Evolutionary conservation across 2,329 filamentous ascomycete genomes (phyloP).

Genomic region (Bipolaris cookei): DNA sequence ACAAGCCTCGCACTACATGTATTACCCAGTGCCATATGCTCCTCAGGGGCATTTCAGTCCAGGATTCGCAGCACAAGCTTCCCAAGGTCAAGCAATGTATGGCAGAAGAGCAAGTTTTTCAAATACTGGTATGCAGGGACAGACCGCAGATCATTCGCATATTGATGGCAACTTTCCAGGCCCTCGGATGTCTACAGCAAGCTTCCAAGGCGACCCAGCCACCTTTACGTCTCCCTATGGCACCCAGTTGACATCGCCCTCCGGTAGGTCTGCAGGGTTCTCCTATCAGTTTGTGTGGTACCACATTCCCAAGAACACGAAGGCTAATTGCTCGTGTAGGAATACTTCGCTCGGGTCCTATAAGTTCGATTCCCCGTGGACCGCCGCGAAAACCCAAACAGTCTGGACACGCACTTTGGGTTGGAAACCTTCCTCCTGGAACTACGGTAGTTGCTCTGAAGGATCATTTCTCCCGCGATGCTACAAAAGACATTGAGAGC

Average conservation of each 20-base stretch:
- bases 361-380: conserved; percentile 60
- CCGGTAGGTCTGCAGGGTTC: conserved; percentile 27
- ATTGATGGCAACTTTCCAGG: conserved; percentile 29
- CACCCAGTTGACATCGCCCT: conserved; percentile 22
- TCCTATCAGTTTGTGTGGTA: not conserved
- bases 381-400: conserved; percentile 70
- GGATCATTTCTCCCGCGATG: conserved; percentile 83
- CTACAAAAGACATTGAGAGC: conserved; percentile 77
- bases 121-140: conserved; percentile 27
- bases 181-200: conserved; percentile 21
- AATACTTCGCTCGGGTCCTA: conserved; percentile 28
- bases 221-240: conserved; percentile 25
- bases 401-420: conserved; percentile 90
- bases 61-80: conserved; percentile 32
- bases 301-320: not conserved
- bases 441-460: conserved; percentile 85
- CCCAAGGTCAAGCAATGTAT: conserved; percentile 36
- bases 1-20: conserved; percentile 44
- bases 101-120: conserved; percentile 39
- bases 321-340: conserved; percentile 21
- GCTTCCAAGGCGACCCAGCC: conserved; percentile 24
- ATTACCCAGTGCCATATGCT: conserved; percentile 45
- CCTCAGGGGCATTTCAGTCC: conserved; percentile 37
- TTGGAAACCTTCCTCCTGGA: conserved; percentile 88
- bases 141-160: conserved; percentile 29